A percentile compares a stretch with the other conserved stretches of the same genome.
These are phyloP conservation scores for Citrullus mucosospermus DNA, from an alignment of 306 rosid species.

Conservation along the genomic window DNA sequence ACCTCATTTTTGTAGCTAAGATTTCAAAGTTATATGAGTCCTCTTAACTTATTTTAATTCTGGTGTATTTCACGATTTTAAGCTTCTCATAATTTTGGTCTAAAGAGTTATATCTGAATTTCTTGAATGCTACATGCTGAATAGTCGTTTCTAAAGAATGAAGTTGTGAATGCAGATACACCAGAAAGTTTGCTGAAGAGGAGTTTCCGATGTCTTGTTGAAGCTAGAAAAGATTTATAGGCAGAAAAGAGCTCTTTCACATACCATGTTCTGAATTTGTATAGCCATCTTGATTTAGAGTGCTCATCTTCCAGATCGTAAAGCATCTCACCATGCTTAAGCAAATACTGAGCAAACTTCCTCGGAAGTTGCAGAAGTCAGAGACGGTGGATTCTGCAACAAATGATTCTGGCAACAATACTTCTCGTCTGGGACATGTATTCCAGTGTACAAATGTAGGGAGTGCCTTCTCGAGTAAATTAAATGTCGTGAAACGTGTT, in stretches of 20 bases:
- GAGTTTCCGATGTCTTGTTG: not conserved
- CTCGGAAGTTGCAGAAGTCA: conserved; percentile 65
- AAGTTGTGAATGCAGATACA: not conserved
- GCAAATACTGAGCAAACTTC: conserved; percentile 83
- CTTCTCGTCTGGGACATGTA: conserved; percentile 55
- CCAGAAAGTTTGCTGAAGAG: not conserved
- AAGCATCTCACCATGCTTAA: conserved; percentile 59
- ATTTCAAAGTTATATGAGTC: not conserved
- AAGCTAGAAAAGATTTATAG: not conserved
- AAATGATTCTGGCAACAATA: conserved; percentile 51
- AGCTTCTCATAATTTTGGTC: not conserved
- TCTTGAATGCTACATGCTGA: not conserved
- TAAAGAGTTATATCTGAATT: not conserved
- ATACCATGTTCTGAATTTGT: not conserved
- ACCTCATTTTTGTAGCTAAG: not conserved
- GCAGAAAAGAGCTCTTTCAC: not conserved
- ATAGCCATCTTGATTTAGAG: conserved; percentile 19
- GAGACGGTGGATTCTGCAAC: conserved; percentile 51
- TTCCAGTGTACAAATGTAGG: conserved; percentile 96
- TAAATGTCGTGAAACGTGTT: conserved; percentile 88
- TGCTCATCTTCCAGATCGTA: conserved; percentile 12
- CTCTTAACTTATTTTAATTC: not conserved
- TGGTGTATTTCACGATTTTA: not conserved
- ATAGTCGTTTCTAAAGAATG: not conserved
- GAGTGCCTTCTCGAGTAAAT: conserved; percentile 81